Percentiles rank a stretch among this genome's conserved stretches.
Conservation (phyloP, 129 eudicot genomes). For the Flaveria bidentis region DNA sequence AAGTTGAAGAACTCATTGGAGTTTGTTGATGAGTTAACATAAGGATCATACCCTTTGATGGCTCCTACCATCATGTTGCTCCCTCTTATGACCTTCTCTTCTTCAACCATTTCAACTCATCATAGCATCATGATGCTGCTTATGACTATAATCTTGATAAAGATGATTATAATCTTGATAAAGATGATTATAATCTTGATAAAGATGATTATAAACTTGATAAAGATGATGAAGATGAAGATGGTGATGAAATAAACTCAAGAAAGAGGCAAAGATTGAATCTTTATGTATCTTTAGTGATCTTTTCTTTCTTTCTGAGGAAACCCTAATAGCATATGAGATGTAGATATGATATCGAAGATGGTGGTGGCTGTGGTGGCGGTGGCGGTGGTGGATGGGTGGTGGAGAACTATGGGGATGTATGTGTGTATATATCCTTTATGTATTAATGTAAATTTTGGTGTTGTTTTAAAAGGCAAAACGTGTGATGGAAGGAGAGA, state of each 20-base stretch:
- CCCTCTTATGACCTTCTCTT: conserved; percentile 27
- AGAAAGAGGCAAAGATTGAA: conserved; percentile 18
- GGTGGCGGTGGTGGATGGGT: conserved; percentile 2
- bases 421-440: too few species aligned
- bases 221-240: background rate
- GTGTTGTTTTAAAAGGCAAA: conserved; percentile 17
- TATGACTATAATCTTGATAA: too few species aligned
- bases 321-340: conserved; percentile 22
- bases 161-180: too few species aligned
- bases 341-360: background rate
- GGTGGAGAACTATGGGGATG: background rate
- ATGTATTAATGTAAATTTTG: background rate
- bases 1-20: conserved; percentile 59
- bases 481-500: conserved; percentile 19
- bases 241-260: conserved; percentile 18
- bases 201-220: too few species aligned
- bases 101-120: conserved; percentile 40
- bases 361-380: background rate
- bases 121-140: conserved; percentile 11
- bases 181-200: too few species aligned
- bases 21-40: conserved; percentile 31
- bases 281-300: conserved; percentile 9
- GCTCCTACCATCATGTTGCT: conserved; percentile 35
- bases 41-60: conserved; percentile 18
- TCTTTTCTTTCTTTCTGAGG: conserved; percentile 12